phyloP scores from a whole-genome alignment of 2,329 filamentous ascomycete genomes.

The Rhynchosporium secalis region DNA sequence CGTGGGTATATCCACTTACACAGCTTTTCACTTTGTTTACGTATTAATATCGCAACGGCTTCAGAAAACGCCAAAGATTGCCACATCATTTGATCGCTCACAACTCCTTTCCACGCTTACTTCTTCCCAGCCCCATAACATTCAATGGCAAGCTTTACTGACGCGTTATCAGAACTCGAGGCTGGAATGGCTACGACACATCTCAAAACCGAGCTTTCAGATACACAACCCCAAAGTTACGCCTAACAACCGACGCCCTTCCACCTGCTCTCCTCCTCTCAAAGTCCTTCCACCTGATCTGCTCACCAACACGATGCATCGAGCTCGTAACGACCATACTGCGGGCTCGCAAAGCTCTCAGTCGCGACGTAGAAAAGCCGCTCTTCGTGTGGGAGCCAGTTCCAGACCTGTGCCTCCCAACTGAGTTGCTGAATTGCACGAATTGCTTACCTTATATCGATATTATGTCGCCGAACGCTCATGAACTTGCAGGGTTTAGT shows the following conservation, averaged over 20 bases:
- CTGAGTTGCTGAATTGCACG: slow-evolving; percentile 63
- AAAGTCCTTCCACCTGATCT: slow-evolving; percentile 84
- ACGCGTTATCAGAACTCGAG: slow-evolving; percentile 76
- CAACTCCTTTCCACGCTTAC: neutral
- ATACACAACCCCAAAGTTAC: slow-evolving; percentile 84
- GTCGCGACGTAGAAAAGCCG: slow-evolving; percentile 6
- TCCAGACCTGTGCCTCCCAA: slow-evolving; percentile 79
- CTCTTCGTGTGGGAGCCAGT: slow-evolving; percentile 65
- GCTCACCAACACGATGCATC: slow-evolving; percentile 74
- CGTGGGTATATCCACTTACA: neutral
- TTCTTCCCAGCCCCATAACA: neutral
- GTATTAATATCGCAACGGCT: neutral
- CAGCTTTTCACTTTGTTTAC: neutral
- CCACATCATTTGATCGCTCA: neutral
- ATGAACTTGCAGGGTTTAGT: slow-evolving; percentile 80
- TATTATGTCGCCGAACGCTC: slow-evolving; percentile 73
- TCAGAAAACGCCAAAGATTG: neutral
- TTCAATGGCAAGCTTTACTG: slow-evolving; percentile 59
- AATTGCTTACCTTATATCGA: slow-evolving; percentile 63
- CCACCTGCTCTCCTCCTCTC: slow-evolving; percentile 65
- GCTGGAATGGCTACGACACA: slow-evolving; percentile 86
- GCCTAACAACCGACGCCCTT: slow-evolving; percentile 73
- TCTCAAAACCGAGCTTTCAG: slow-evolving; percentile 74
- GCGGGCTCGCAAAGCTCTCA: slow-evolving; percentile 50
- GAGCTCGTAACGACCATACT: slow-evolving; percentile 73